A percentile compares a stretch with the other conserved stretches of the same genome.
Evolutionary conservation across 495 filamentous ascomycete genomes (phyloP).

Genomic region (Penicillium robsamsonii): DNA sequence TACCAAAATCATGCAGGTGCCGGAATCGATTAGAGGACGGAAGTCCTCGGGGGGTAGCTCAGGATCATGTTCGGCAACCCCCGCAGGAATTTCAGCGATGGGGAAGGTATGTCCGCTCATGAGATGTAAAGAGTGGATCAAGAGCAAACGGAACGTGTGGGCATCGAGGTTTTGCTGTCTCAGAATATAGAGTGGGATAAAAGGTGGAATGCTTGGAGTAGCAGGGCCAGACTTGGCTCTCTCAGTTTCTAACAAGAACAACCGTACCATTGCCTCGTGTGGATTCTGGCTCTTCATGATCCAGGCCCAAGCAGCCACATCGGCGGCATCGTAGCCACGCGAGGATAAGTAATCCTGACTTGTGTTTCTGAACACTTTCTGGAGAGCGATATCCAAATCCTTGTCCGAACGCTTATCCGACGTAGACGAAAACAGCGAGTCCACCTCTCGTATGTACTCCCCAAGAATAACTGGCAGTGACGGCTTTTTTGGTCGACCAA

Average conservation of each 20-base stretch:
- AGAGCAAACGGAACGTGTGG: slow-evolving; percentile 41
- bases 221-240: slow-evolving; percentile 7
- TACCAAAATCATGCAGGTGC: slow-evolving; percentile 35
- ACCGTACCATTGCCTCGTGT: slow-evolving; percentile 39
- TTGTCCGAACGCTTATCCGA: slow-evolving; percentile 1
- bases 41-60: slow-evolving; percentile 9
- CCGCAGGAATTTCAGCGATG: neutral
- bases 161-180: slow-evolving; percentile 42
- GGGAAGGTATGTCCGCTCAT: slow-evolving; percentile 35
- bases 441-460: slow-evolving; percentile 40
- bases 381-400: slow-evolving; percentile 28
- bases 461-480: slow-evolving; percentile 39
- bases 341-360: slow-evolving; percentile 32
- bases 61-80: neutral
- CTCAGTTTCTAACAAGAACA: slow-evolving; percentile 39
- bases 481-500: slow-evolving; percentile 18
- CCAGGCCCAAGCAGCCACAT: slow-evolving; percentile 60
- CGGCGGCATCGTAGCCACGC: slow-evolving; percentile 42
- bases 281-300: slow-evolving; percentile 47
- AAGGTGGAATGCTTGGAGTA: slow-evolving; percentile 38
- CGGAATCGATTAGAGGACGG: slow-evolving; percentile 25
- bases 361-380: slow-evolving; percentile 35
- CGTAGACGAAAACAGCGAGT: slow-evolving; percentile 28
- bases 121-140: slow-evolving; percentile 42
- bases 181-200: slow-evolving; percentile 51